Base-by-base conservation (phyloP, 345 rosid species). In the Tarenaya hassleriana region DNA sequence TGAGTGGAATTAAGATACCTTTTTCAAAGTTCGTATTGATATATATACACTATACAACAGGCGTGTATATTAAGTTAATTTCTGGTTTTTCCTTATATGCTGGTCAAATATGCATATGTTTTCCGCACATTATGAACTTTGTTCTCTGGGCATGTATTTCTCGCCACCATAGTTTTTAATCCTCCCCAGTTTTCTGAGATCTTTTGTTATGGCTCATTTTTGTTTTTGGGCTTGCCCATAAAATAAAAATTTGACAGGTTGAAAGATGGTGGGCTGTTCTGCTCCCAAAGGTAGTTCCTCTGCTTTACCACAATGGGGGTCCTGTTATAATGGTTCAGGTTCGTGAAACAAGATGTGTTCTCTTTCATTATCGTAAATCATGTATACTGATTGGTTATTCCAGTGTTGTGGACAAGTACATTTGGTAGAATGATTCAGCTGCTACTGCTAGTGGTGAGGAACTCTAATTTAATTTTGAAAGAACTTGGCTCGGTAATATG, bases 321-420 rank as follows among this genome's bases (percentile, higher is more conserved):
- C 92, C 98, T 43, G 62, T 91, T 59, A 63, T 82, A 62, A 91
- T 91, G 98, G 78, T 86, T 61, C 98, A 91, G 92, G 98, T 91
- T 73, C 32, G 3, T 46, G 10, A 14, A 10, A 0, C 7, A 29
- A 51, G n/a, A 15, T 8, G 0, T 50, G 44, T 24, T 57, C 29
- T 24, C 29, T 24, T 24, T 24, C 29, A 24, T 24, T 24, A 27
- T 35, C 53, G 35, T 44, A 5, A 11, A 7, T 24, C 34, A 10
- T 42, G 17, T 56, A 24, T 49, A 46, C 27, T 18, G 35, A 31
- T 64, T 9, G 35, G 41, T 19, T 52, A 7, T 41, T 34, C 33
- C 41, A 16, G 34, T 41, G 40, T 35, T n/a, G 6, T 37, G 20
- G 39, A 35, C 35, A 5, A 4, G 5, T 51, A 7, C 52, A 21